Percentiles rank a stretch among this genome's conserved stretches.
Evolutionary conservation across 2,329 filamentous ascomycete genomes (phyloP).

Genomic region (Aspergillus aculeatinus): DNA sequence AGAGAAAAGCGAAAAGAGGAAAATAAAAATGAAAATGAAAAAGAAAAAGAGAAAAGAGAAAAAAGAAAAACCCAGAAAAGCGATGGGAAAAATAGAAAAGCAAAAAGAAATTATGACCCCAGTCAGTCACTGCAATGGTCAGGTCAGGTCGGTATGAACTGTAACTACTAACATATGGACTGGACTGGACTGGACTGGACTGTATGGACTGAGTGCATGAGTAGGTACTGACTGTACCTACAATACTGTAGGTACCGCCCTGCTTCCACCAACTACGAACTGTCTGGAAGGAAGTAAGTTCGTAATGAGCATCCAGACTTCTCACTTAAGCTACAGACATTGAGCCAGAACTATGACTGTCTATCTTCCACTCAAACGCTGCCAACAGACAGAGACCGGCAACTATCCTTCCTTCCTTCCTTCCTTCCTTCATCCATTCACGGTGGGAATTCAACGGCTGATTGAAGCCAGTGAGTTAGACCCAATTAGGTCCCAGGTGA

Average conservation of each 20-base stretch:
- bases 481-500: too few relatives aligned
- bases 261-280: not conserved
- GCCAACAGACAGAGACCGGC: not conserved
- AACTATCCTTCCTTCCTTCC: not conserved
- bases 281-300: too few relatives aligned
- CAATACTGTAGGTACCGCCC: not conserved
- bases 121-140: too few relatives aligned
- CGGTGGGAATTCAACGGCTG: too few relatives aligned
- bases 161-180: too few relatives aligned
- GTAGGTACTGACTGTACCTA: not conserved
- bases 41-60: constrained; percentile 1
- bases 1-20: constrained; percentile 5
- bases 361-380: not conserved
- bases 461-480: too few relatives aligned
- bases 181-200: too few relatives aligned
- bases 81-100: not conserved
- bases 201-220: too few relatives aligned
- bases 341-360: not conserved
- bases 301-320: not conserved
- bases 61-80: constrained; percentile 4
- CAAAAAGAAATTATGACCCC: not conserved
- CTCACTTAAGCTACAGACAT: too few relatives aligned
- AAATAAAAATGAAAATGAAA: constrained; percentile 13
- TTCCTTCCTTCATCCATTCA: not conserved
- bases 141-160: too few relatives aligned